These are phyloP conservation scores for Cladosporium sp. DNA, from an alignment of 2,329 filamentous ascomycete species.

Conservation along the genomic window DNA sequence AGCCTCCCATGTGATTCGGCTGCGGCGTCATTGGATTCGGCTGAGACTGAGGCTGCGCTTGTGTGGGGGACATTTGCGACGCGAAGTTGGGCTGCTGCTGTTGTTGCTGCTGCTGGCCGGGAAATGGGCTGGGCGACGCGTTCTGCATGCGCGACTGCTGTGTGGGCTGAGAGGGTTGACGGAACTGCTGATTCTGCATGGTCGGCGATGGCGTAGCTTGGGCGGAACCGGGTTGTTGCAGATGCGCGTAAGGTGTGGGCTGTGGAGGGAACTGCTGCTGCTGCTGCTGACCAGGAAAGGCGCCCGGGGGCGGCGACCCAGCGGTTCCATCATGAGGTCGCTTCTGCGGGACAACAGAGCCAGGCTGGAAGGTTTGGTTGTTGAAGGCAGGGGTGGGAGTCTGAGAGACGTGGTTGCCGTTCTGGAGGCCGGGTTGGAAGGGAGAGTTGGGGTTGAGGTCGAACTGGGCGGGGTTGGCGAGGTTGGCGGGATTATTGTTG, in stretches of 20 bases:
- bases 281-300: conserved; percentile 64
- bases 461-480: conserved; percentile 31
- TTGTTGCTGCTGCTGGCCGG: conserved; percentile 39
- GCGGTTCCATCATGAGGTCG: conserved; percentile 82
- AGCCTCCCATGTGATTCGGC: conserved; percentile 29
- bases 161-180: conserved; percentile 55
- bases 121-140: conserved; percentile 84
- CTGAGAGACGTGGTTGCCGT: conserved; percentile 66
- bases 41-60: conserved; percentile 15
- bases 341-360: conserved; percentile 85
- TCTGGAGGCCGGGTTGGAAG: conserved; percentile 64
- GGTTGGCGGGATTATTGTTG: conserved; percentile 15
- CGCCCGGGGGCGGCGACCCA: conserved; percentile 73
- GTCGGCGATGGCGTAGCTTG: conserved; percentile 92
- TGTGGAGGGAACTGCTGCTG: conserved; percentile 54
- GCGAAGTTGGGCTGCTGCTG: conserved; percentile 22
- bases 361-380: conserved; percentile 76
- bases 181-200: conserved; percentile 74
- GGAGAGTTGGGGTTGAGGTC: conserved; percentile 40
- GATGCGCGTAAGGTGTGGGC: conserved; percentile 73
- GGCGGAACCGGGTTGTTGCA: conserved; percentile 72
- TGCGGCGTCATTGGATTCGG: conserved; percentile 16
- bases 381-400: conserved; percentile 66
- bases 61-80: conserved; percentile 41
- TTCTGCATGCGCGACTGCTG: conserved; percentile 66